Conservation (phyloP, 805 yeast species). For the Dipodascopsis uninucleata region DNA sequence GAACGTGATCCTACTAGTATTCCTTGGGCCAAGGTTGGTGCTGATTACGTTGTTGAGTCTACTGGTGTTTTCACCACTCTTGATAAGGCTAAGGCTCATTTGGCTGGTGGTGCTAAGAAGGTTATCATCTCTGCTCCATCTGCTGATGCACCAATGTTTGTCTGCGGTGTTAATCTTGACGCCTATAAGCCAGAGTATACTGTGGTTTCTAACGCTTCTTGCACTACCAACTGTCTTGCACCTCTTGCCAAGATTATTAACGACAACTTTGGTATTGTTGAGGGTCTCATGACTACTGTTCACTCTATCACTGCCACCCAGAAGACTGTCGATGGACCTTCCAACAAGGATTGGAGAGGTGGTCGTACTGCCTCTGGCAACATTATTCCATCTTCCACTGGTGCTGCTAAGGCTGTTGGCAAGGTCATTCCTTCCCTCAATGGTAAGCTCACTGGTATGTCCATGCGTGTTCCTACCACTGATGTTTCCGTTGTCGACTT, state of each 20-base stretch:
- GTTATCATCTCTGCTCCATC: slow-evolving; percentile 94
- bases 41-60: slow-evolving; percentile 85
- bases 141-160: slow-evolving; percentile 92
- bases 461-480: slow-evolving; percentile 89
- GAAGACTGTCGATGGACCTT: slow-evolving; percentile 95
- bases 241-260: slow-evolving; percentile 88
- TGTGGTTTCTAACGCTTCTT: slow-evolving; percentile 87
- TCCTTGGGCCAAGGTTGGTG: slow-evolving; percentile 84
- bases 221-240: slow-evolving; percentile 94
- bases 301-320: slow-evolving; percentile 96
- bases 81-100: slow-evolving; percentile 79
- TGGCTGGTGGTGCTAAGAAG: slow-evolving; percentile 90
- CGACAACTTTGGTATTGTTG: slow-evolving; percentile 81
- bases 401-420: slow-evolving; percentile 98
- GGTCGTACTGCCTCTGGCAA: slow-evolving; percentile 95
- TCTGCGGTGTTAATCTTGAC: slow-evolving; percentile 82
- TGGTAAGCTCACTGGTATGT: slow-evolving; percentile 92
- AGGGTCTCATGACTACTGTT: slow-evolving; percentile 93
- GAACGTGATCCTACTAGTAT: slow-evolving; percentile 82
- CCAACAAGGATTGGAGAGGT: slow-evolving; percentile 98
- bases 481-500: slow-evolving; percentile 92
- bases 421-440: slow-evolving; percentile 86
- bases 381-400: slow-evolving; percentile 93
- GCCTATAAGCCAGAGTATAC: slow-evolving; percentile 70
- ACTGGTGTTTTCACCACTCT: slow-evolving; percentile 88